Percentiles rank a stretch among this genome's conserved stretches.
Evolutionary conservation across 2,329 filamentous ascomycete species (phyloP).

Genomic region (Gliomastix tumulicola): DNA sequence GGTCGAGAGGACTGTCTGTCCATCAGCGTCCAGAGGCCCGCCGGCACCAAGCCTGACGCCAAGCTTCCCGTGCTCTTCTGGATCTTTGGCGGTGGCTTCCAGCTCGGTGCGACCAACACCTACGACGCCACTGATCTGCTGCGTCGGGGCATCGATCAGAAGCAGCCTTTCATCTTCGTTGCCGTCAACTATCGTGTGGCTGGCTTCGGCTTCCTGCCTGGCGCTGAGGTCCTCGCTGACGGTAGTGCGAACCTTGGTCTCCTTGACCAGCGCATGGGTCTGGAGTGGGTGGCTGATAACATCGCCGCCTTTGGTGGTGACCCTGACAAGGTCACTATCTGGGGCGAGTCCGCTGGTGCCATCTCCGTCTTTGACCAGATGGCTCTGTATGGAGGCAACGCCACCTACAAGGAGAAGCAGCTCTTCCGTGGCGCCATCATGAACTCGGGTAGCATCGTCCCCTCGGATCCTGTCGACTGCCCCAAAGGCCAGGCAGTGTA

Average conservation of each 20-base stretch:
- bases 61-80: constrained; percentile 63
- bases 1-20: constrained; percentile 60
- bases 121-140: constrained; percentile 46
- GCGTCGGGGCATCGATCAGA: constrained; percentile 29
- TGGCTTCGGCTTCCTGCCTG: constrained; percentile 68
- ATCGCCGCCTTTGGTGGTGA: constrained; percentile 75
- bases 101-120: constrained; percentile 41
- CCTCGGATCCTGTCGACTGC: constrained; percentile 57
- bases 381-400: constrained; percentile 64
- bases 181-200: constrained; percentile 72
- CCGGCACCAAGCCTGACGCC: constrained; percentile 41
- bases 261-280: constrained; percentile 63
- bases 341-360: constrained; percentile 65
- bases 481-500: constrained; percentile 60
- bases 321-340: constrained; percentile 70
- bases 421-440: constrained; percentile 75
- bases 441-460: constrained; percentile 61
- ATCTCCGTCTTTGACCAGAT: constrained; percentile 76
- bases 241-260: constrained; percentile 65
- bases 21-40: constrained; percentile 52
- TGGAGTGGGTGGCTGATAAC: constrained; percentile 74
- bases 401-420: constrained; percentile 65
- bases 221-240: constrained; percentile 59
- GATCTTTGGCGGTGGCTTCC: constrained; percentile 64
- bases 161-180: constrained; percentile 62